phyloP scores from a whole-genome alignment of 2,329 filamentous ascomycete genomes.

The Ophiostoma himal-ulmi region DNA sequence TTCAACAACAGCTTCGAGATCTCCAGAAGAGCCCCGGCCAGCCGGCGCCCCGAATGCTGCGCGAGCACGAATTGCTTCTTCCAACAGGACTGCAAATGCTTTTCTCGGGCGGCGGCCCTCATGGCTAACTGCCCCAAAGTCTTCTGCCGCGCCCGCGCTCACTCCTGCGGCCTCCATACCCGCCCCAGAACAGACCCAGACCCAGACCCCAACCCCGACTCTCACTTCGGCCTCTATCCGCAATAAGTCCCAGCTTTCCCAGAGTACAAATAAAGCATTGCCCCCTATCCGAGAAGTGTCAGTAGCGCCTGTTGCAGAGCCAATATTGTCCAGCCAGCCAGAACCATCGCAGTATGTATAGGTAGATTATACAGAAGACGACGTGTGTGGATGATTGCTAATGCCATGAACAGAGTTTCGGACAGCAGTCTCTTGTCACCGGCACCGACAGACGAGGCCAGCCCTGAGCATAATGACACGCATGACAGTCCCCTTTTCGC shows the following conservation, averaged over 20 bases:
- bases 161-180: neutral
- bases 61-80: slow-evolving; percentile 26
- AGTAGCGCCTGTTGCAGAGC: neutral
- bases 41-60: neutral
- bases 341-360: neutral
- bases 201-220: neutral
- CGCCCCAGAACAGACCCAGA: neutral
- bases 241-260: neutral
- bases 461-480: slow-evolving; percentile 35
- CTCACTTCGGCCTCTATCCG: neutral
- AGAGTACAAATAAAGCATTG: neutral
- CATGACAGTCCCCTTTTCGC: slow-evolving; percentile 1
- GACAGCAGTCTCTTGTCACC: slow-evolving; percentile 52
- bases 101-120: slow-evolving; percentile 32
- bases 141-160: neutral
- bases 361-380: neutral
- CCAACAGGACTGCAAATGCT: slow-evolving; percentile 32
- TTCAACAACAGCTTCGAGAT: neutral
- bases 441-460: slow-evolving; percentile 56
- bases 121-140: slow-evolving; percentile 29
- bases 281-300: neutral
- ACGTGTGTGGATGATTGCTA: neutral
- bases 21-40: neutral
- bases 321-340: neutral
- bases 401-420: slow-evolving; percentile 22